These are phyloP conservation scores for Colletotrichum sp. DNA, from an alignment of 2,329 filamentous ascomycete species.

Conservation along the genomic window DNA sequence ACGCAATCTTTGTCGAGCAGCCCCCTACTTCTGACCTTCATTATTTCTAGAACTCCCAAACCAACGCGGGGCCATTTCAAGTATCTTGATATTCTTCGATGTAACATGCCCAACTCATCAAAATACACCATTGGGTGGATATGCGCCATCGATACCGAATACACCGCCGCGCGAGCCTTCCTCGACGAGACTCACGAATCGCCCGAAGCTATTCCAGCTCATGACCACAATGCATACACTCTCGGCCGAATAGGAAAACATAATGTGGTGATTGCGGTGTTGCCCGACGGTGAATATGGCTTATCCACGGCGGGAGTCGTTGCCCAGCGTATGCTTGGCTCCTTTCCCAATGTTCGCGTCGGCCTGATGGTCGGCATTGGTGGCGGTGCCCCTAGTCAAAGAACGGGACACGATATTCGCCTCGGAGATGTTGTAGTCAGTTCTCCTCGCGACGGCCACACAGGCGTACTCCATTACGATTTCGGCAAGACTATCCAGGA, in stretches of 20 bases:
- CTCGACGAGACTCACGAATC: too few relatives aligned
- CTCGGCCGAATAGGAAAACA: constrained; percentile 23
- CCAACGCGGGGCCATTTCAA: too few relatives aligned
- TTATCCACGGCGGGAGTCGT: constrained; percentile 24
- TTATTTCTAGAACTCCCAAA: too few relatives aligned
- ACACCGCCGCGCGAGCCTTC: too few relatives aligned
- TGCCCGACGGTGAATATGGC: constrained; percentile 24
- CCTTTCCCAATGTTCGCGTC: neutral
- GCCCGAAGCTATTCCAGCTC: too few relatives aligned
- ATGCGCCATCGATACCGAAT: too few relatives aligned
- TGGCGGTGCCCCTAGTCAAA: constrained; percentile 35
- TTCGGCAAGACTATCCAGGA: constrained; percentile 17
- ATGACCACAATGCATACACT: too few relatives aligned
- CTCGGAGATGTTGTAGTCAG: constrained; percentile 19
- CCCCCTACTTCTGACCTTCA: too few relatives aligned
- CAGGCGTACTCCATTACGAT: constrained; percentile 18
- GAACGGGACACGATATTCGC: constrained; percentile 36
- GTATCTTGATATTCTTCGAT: too few relatives aligned
- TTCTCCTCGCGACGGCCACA: neutral
- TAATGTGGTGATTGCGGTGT: constrained; percentile 29
- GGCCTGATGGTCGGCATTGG: constrained; percentile 30
- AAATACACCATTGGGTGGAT: too few relatives aligned
- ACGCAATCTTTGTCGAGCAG: too few relatives aligned
- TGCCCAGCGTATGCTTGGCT: neutral
- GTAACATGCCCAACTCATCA: too few relatives aligned